Base-by-base conservation (phyloP, 2,329 filamentous ascomycete species). In the Colletotrichum godetiae region DNA sequence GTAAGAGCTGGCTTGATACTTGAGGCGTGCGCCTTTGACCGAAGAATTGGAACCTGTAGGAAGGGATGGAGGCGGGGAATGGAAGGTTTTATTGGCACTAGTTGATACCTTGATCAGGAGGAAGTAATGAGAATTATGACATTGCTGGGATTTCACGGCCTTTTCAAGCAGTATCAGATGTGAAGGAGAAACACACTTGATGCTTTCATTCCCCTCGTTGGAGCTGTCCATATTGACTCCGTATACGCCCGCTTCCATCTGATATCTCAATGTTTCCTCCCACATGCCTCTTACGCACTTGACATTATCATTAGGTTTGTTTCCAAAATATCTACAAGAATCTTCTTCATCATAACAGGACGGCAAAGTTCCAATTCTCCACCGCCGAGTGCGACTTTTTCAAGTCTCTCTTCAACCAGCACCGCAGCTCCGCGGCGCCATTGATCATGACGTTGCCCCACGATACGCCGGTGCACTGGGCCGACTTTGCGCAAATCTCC, bases 371-470 rank as follows among this genome's bases (percentile, higher is more conserved):
- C 86, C 86, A 87, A 1, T 81, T 81, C 4, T 75, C 58, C 42
- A 81, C 79, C 2, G 81, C 79, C 11, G 75, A 72, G 57, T 82
- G 81, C 3, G 79, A 67, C 58, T 74, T 76, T 63, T 75, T 79
- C 72, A 88, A 72, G 42, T 81, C 77, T 7, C 78, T 79, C 77
- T 87, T 87, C 67, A 87, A 74, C 81, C 82, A 88, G 76, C 86
- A 88, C 5, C 80, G 79, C 65, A 85, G 84, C 67, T 82, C 79
- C 49, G 78, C 78, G 4, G 46, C 81, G 12, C 78, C 71, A 57
- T 86, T 85, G n/a, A 83, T 83, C 0, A 81, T 74, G 10, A 86
- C 78, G 61, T 82, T 80, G 2, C 86, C 86, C 86, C 86, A 88
- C 11, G 84, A 83, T 61, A 82, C 85, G 5, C 82, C 86, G 1